A percentile compares a stretch with the other conserved stretches of the same genome.
Evolutionary conservation across 345 rosid genomes (phyloP).

Genomic region (Fremontodendron californicum): DNA sequence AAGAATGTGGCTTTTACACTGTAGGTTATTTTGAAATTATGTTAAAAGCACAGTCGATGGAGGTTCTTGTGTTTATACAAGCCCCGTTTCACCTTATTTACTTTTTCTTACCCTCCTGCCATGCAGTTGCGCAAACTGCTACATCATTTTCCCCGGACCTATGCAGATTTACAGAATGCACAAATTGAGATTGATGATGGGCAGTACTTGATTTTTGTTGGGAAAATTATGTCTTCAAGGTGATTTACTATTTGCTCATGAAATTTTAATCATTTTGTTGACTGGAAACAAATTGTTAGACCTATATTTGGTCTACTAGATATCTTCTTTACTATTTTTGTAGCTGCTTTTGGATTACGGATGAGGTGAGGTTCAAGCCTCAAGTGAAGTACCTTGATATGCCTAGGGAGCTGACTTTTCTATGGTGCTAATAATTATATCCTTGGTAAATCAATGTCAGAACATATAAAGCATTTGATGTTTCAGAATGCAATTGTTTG

Average conservation of each 20-base stretch:
- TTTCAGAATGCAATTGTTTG: not conserved
- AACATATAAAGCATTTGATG: not conserved
- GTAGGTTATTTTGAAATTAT: slow-evolving; percentile 34
- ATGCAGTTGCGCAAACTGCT: slow-evolving; percentile 70
- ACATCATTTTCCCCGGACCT: slow-evolving; percentile 92
- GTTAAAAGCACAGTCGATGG: not conserved
- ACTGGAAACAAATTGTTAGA: not conserved
- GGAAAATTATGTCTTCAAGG: slow-evolving; percentile 78
- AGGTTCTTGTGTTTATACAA: slow-evolving; percentile 19
- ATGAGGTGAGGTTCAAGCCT: not conserved
- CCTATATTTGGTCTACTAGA: not conserved
- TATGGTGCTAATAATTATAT: not conserved
- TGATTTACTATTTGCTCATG: slow-evolving; percentile 21
- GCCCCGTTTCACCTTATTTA: slow-evolving; percentile 13
- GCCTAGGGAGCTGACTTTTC: not conserved
- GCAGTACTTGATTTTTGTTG: slow-evolving; percentile 82
- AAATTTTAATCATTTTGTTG: not conserved
- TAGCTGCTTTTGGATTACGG: not conserved
- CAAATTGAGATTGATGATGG: slow-evolving; percentile 75
- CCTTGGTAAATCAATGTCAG: not conserved
- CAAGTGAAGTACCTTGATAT: not conserved
- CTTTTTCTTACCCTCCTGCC: not conserved
- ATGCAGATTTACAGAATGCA: slow-evolving; percentile 86
- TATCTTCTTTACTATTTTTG: not conserved
- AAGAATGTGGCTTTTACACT: slow-evolving; percentile 79